Base-by-base conservation (phyloP, 108 stramenopile genomes). In the Nitzschia putrida region DNA sequence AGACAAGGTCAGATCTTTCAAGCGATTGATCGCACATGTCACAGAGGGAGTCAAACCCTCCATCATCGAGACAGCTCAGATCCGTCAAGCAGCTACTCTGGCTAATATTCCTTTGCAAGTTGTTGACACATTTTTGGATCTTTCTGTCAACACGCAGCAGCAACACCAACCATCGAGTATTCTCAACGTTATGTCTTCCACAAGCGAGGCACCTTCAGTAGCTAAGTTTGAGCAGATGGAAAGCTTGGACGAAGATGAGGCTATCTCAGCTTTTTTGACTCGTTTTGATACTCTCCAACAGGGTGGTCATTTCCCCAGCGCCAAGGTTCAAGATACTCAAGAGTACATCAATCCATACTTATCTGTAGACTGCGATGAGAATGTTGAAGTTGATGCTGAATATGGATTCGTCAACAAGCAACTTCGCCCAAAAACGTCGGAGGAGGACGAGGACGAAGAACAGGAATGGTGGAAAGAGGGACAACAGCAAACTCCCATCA, bases 181-280 rank as follows among this genome's bases (percentile, higher is more conserved):
- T 25, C 38, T 38, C 18, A 38, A 52, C n/a, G 14, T 40, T 9
- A 14, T 53, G 43, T 44, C 64, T 40, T 16, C 64, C 14, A 21
- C 24, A 26, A 61, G 59, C n/a, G 70, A 71, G 39, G 26, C 18
- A 29, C 47, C 23, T 16, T 40, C 57, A 20, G 24, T 61, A 9
- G 8, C 25, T 13, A 52, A 61, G 44, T 37, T n/a, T 29, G 61
- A 68, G 42, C 63, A 70, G 37, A 55, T 70, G 42, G 74, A 74
- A 60, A 66, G 77, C 16, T 6, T 69, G 18, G 64, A 78, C 39
- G 71, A 78, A 57, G 57, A 58, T 47, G 71, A 59, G 9, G 64
- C 64, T 18, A 72, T 78, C 25, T 43, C 58, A 10, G 71, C 61
- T 14, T 72, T 67, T 21, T 50, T 78, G 9, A 55, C 58, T n/a